phyloP scores from a whole-genome alignment of 768 basidiomycete genomes.

The Boletellus ananiceps region DNA sequence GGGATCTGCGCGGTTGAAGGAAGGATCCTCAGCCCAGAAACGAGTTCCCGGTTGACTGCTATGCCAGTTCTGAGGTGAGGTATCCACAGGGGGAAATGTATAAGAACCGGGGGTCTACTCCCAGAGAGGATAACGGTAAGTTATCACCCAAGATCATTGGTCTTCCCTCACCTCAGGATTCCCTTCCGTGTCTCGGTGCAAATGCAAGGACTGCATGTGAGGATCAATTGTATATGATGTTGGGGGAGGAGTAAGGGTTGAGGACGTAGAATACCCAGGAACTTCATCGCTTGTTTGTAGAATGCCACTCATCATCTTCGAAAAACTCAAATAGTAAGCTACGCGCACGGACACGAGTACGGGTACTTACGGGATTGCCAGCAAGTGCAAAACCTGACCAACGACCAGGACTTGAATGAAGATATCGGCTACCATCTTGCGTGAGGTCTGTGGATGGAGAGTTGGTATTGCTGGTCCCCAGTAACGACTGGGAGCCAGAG shows the following conservation, averaged over 20 bases:
- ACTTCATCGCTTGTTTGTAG: neutral
- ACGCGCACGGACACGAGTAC: neutral
- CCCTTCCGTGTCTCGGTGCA: neutral
- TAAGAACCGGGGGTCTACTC: neutral
- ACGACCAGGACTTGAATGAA: neutral
- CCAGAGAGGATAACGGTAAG: neutral
- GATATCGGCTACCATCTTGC: neutral
- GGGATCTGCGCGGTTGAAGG: neutral
- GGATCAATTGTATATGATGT: neutral
- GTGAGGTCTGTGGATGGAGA: neutral
- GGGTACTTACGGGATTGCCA: conserved; percentile 1
- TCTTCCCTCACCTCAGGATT: neutral
- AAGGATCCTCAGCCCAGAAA: neutral
- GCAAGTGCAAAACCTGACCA: neutral
- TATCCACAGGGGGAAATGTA: fast-evolving
- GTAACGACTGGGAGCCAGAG: neutral
- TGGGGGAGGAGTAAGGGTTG: neutral
- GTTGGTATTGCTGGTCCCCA: neutral
- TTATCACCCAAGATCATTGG: neutral
- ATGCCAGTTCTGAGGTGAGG: no score
- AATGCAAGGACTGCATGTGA: neutral
- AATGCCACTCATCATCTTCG: neutral
- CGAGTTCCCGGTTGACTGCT: neutral
- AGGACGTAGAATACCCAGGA: neutral
- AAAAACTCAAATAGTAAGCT: neutral